These are phyloP conservation scores for Carex scoparia DNA, from an alignment of 176 grass and related monocot genomes.

Conservation along the genomic window DNA sequence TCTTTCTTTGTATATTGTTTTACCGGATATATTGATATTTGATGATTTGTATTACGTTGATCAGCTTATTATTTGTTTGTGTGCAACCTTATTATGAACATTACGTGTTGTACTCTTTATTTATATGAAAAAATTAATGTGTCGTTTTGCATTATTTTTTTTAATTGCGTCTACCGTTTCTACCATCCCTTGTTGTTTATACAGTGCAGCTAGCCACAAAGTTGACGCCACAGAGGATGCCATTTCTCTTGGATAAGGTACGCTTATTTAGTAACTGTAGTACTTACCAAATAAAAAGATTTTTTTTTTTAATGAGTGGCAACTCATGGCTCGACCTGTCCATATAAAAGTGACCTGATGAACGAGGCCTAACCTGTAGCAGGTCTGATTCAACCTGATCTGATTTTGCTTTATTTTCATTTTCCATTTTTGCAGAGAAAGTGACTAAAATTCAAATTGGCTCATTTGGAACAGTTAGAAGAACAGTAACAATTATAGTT, in stretches of 20 bases:
- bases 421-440: not conserved
- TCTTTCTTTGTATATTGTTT: not conserved
- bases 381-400: not conserved
- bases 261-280: not conserved
- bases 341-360: not conserved
- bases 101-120: not conserved
- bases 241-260: not conserved
- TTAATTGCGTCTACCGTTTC: not conserved
- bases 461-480: no score
- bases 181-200: not conserved
- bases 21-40: not conserved
- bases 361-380: not conserved
- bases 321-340: not conserved
- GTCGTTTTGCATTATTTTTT: not conserved
- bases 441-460: not conserved
- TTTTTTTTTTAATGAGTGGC: not conserved
- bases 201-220: not conserved
- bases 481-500: no score
- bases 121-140: not conserved
- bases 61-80: not conserved
- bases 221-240: not conserved
- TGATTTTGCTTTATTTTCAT: not conserved
- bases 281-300: not conserved
- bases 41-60: not conserved
- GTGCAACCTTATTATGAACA: not conserved